A percentile compares a stretch with the other conserved stretches of the same genome.
Conservation (phyloP, 805 yeast species). For the Candida broadrunensis region DNA sequence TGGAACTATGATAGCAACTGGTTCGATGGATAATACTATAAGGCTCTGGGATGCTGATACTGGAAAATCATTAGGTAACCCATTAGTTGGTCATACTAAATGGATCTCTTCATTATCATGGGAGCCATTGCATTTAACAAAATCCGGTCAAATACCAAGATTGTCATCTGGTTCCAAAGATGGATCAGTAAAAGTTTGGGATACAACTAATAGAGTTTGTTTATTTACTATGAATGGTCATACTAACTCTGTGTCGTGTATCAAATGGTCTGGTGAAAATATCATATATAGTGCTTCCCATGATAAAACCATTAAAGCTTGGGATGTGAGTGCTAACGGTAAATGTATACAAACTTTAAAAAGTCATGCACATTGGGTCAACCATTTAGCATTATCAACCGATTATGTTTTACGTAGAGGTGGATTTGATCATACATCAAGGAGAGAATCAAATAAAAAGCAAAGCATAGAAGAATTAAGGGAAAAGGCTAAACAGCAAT, state of each 20-base stretch:
- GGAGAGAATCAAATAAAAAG: slow-evolving; percentile 34
- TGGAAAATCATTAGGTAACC: slow-evolving; percentile 72
- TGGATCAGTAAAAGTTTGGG: slow-evolving; percentile 89
- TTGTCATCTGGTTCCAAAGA: slow-evolving; percentile 90
- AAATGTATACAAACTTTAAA: slow-evolving; percentile 73
- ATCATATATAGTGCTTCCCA: slow-evolving; percentile 86
- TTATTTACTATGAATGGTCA: slow-evolving; percentile 80
- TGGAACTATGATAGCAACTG: slow-evolving; percentile 89
- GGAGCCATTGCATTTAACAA: slow-evolving; percentile 88
- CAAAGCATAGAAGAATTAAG: slow-evolving; percentile 25
- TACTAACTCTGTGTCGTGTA: slow-evolving; percentile 84
- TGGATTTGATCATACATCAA: slow-evolving; percentile 70
- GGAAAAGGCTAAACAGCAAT: slow-evolving; percentile 55
- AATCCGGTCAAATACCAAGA: slow-evolving; percentile 62
- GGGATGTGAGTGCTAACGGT: slow-evolving; percentile 79
- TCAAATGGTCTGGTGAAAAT: slow-evolving; percentile 94
- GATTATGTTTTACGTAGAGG: slow-evolving; percentile 87
- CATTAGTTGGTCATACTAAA: slow-evolving; percentile 78
- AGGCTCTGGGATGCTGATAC: slow-evolving; percentile 80
- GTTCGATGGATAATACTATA: slow-evolving; percentile 89
- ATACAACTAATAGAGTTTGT: slow-evolving; percentile 65
- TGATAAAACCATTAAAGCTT: slow-evolving; percentile 87
- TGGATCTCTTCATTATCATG: slow-evolving; percentile 89
- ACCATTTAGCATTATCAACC: slow-evolving; percentile 87
- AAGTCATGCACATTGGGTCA: slow-evolving; percentile 97